Conservation (phyloP, 352 stramenopile genomes). For the Peronospora belbahrii region DNA sequence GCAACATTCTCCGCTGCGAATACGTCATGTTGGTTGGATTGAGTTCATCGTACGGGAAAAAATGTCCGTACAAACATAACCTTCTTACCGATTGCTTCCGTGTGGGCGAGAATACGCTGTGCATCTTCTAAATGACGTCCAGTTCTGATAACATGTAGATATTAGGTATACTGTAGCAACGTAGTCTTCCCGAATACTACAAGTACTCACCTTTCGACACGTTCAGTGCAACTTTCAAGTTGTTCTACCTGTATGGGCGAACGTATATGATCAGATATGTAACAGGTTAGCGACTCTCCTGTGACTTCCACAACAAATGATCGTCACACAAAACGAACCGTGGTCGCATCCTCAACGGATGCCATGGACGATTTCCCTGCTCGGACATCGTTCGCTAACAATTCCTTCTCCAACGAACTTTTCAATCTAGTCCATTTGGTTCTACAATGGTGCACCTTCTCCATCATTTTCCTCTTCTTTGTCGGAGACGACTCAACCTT, state of each 20-base stretch:
- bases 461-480: slow-evolving; percentile 38
- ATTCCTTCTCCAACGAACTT: slow-evolving; percentile 48
- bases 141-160: slow-evolving; percentile 27
- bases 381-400: slow-evolving; percentile 41
- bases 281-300: neutral
- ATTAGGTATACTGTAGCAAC: neutral
- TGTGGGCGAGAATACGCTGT: slow-evolving; percentile 63
- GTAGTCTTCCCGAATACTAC: neutral
- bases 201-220: slow-evolving; percentile 30
- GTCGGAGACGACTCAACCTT: slow-evolving; percentile 23
- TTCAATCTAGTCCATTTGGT: slow-evolving; percentile 43
- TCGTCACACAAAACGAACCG: slow-evolving; percentile 3
- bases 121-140: slow-evolving; percentile 63
- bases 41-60: neutral
- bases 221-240: slow-evolving; percentile 32
- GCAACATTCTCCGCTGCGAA: slow-evolving; percentile 48
- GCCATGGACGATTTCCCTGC: slow-evolving; percentile 14
- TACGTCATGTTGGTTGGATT: neutral
- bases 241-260: slow-evolving; percentile 31
- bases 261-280: neutral
- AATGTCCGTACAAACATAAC: neutral
- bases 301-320: neutral
- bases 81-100: slow-evolving; percentile 61
- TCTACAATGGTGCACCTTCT: slow-evolving; percentile 38
- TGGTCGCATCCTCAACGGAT: slow-evolving; percentile 28